Evolutionary conservation across 805 yeast species (phyloP).

Genomic region (Candida montana): DNA sequence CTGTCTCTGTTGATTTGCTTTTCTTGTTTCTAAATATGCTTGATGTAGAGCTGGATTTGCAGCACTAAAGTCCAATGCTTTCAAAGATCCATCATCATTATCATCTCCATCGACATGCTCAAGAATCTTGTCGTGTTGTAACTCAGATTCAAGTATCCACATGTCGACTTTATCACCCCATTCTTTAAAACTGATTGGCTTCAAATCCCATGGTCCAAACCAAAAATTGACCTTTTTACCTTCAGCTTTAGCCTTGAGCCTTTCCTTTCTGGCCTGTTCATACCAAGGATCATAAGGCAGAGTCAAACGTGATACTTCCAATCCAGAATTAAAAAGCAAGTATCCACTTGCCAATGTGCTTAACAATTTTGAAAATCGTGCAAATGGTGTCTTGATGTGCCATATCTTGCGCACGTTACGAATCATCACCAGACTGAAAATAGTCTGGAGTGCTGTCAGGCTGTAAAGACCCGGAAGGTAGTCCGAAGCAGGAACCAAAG

Average conservation of each 20-base stretch:
- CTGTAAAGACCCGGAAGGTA: constrained; percentile 48
- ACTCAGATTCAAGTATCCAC: constrained; percentile 22
- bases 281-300: constrained; percentile 63
- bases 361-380: constrained; percentile 26
- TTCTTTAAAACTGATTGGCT: constrained; percentile 44
- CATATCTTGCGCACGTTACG: constrained; percentile 21
- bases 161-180: constrained; percentile 24
- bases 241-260: constrained; percentile 36
- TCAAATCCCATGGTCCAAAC: constrained; percentile 60
- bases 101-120: neutral
- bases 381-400: constrained; percentile 23
- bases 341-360: constrained; percentile 39
- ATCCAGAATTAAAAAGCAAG: constrained; percentile 46
- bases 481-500: constrained; percentile 69
- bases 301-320: constrained; percentile 50
- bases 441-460: constrained; percentile 48
- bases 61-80: constrained; percentile 2
- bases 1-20: constrained; percentile 15
- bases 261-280: constrained; percentile 56
- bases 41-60: constrained; percentile 9
- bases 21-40: constrained; percentile 13
- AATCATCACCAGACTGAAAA: constrained; percentile 37
- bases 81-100: neutral
- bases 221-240: constrained; percentile 51
- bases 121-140: constrained; percentile 6